Evolutionary conservation across 805 yeast genomes (phyloP).

Genomic region (Barnettozyma botsteinii): DNA sequence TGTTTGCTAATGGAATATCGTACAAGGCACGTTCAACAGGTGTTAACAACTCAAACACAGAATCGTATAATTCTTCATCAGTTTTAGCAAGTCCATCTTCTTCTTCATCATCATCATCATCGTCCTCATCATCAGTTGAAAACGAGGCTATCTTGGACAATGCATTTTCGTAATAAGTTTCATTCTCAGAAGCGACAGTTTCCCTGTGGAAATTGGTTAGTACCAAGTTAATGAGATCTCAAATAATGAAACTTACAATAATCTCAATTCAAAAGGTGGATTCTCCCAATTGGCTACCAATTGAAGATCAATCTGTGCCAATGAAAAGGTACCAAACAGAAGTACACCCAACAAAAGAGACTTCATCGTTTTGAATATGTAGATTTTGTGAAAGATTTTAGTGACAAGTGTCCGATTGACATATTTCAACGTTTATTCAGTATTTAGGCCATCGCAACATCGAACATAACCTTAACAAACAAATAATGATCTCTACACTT

Average conservation of each 20-base stretch:
- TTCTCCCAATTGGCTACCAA: constrained; percentile 25
- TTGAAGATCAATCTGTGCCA: constrained; percentile 19
- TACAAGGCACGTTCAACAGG: constrained; percentile 18
- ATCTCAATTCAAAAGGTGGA: constrained; percentile 24
- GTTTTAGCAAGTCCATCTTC: not conserved
- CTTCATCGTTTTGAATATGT: not conserved
- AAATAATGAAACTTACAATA: constrained; percentile 18
- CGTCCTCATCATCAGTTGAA: constrained; percentile 7
- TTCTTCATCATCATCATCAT: constrained; percentile 9
- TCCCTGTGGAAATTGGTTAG: constrained; percentile 16
- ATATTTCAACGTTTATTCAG: too few relatives aligned
- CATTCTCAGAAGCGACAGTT: constrained; percentile 24
- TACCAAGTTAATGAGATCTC: not conserved
- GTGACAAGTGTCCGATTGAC: too few relatives aligned
- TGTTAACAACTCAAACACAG: constrained; percentile 15
- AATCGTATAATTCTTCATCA: constrained; percentile 18
- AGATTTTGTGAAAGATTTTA: not conserved
- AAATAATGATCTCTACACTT: too few relatives aligned
- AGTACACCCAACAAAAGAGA: not conserved
- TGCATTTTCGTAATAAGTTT: constrained; percentile 11
- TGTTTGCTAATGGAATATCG: constrained; percentile 26
- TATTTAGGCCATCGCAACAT: too few relatives aligned
- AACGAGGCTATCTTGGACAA: constrained; percentile 13
- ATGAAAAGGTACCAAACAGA: not conserved
- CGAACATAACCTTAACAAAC: too few relatives aligned